Percentiles rank a stretch among this genome's conserved stretches.
Evolutionary conservation across 306 rosid genomes (phyloP).

Genomic region (Vigna nakashimae): DNA sequence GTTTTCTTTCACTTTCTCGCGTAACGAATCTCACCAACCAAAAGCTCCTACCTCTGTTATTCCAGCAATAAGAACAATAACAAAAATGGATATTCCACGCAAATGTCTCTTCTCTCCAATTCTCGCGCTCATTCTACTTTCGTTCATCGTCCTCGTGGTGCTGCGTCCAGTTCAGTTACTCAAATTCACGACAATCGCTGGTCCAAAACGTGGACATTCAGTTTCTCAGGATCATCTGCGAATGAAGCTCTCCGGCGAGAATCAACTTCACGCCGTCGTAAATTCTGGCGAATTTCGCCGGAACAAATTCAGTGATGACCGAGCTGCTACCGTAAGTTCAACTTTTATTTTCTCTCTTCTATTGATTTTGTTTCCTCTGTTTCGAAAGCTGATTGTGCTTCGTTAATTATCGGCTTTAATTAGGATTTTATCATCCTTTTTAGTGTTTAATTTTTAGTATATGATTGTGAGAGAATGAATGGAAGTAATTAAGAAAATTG

Average conservation of each 20-base stretch:
- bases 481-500: neutral
- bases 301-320: neutral
- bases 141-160: neutral
- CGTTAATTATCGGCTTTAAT: neutral
- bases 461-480: neutral
- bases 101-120: constrained; percentile 1
- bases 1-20: neutral
- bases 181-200: neutral
- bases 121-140: constrained; percentile 3
- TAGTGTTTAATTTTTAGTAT: neutral
- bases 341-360: neutral
- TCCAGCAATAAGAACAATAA: neutral
- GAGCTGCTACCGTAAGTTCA: neutral
- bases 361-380: neutral
- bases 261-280: constrained; percentile 33
- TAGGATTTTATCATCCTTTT: neutral
- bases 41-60: neutral
- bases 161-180: constrained; percentile 31
- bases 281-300: neutral
- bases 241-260: constrained; percentile 19
- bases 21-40: neutral
- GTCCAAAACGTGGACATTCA: neutral
- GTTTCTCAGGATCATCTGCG: neutral
- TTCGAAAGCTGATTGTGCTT: neutral
- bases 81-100: constrained; percentile 21